Evolutionary conservation across 2,329 filamentous ascomycete species (phyloP), one percentile per base, ranked within the genome.

Genomic region (Fusarium algeriense): DNA sequence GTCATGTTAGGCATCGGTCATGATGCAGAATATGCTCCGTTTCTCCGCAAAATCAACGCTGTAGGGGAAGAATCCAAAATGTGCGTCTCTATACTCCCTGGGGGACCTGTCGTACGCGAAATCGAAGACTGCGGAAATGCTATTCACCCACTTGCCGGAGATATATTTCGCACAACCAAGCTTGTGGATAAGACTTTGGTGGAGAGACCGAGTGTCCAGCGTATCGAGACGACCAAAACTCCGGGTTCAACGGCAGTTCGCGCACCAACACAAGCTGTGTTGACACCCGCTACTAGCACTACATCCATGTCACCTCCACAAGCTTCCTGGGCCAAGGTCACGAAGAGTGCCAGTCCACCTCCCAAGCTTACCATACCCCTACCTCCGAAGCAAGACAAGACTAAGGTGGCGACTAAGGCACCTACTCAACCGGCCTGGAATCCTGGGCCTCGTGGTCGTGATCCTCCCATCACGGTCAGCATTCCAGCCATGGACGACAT

Each of bases 1-100:
- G 83, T 91, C 50, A 78, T 91, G 37, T 81, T 91, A 38, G 90
- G 89, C 48, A 84, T 90, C 54, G 90, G 88, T 4, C 89, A 90
- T 72, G 88, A 91, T 74, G 82, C 87, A 30, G 85, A 85, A 11
- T 91, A 91, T 73, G 87, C 87, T 7, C 84, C 88, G 12, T 88
- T 90, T 69, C 78, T 91, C 23, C 85, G 88, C 71, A 85, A 88
- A 64, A 79, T 90, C 6, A 79, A 86, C 28, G 80, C 81, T 46
- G 84, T 88, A 40, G 79, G 48, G 13, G 48, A 84, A 14, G 72
- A 75, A 11, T 80, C 77, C 26, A 81, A 81, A 26, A 73, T 80
- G 35, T 85, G 85, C 56, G 80, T 90, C 62, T 85, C 83, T 48
- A 81, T 91, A 26, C 79, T 90, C 26, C 88, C 90, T 73, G 88